phyloP scores from a whole-genome alignment of 2,329 filamentous ascomycete species.

The Hirsutella rhossiliensis region DNA sequence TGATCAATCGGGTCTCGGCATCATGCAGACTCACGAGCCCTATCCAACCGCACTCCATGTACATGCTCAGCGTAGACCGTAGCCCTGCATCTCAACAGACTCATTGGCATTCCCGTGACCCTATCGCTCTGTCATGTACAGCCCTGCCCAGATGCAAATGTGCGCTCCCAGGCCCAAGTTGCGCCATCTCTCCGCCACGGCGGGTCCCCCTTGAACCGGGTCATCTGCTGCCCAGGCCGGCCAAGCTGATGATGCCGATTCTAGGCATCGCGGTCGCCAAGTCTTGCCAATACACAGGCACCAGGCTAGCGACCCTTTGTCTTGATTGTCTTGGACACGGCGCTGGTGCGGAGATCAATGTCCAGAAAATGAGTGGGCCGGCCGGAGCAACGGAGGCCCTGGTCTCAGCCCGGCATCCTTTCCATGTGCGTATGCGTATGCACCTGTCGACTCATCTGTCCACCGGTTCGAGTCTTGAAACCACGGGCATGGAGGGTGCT shows the following conservation, averaged over 20 bases:
- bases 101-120: too few relatives aligned
- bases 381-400: constrained; percentile 10
- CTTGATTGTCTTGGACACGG: background rate
- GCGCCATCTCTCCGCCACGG: too few relatives aligned
- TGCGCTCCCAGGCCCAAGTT: too few relatives aligned
- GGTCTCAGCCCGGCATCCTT: constrained; percentile 7
- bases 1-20: background rate
- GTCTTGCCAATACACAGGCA: too few relatives aligned
- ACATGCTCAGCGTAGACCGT: too few relatives aligned
- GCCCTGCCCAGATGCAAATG: too few relatives aligned
- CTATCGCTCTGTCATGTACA: too few relatives aligned
- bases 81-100: too few relatives aligned
- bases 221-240: too few relatives aligned
- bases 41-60: background rate
- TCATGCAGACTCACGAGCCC: background rate
- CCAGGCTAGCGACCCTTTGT: background rate
- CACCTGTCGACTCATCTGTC: background rate
- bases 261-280: too few relatives aligned
- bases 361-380: constrained; percentile 13
- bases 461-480: background rate
- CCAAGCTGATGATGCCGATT: too few relatives aligned
- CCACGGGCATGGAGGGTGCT: background rate
- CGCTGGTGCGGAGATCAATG: constrained; percentile 12
- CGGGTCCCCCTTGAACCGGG: too few relatives aligned
- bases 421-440: background rate